Base-by-base conservation (phyloP, 352 stramenopile genomes). In the Phytophthora lateralis region DNA sequence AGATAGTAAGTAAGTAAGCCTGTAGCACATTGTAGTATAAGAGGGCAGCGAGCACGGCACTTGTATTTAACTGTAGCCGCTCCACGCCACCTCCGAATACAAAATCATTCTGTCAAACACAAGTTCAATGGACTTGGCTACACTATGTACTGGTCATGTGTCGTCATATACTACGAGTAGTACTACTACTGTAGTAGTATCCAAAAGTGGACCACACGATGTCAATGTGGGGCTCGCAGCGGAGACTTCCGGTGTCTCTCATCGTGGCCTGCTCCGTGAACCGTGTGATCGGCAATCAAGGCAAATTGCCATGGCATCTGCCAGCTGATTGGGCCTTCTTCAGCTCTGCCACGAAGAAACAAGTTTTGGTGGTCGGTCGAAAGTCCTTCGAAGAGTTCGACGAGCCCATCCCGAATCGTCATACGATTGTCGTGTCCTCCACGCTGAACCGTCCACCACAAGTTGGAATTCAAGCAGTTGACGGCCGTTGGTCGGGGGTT, bases 281-380 rank as follows among this genome's bases (percentile, higher is more conserved):
- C 63, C 73, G 79, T 43, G 78, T 80, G 35, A 93, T 91, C 50
- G 84, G 84, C 8, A 64, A 60, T 24, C 50, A 64, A 17, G 84
- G 82, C 4, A 66, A 49, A 17, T 60, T 91, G 38, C 84, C 84
- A 18, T 93, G 84, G 84, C 53, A 57, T 14, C 45, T 93, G 15
- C 78, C 84, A 11, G 68, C 66, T 2, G 84, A 93, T 55, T 93
- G 84, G 84, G 50, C 78, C 10, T 93, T 85, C 64, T 93, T 93
- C 65, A 72, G 64, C 42, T 82, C 78, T 7, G 58, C 65, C 4
- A 89, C 80, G 32, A 65, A 55, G 12, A 52, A 60, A 11, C 80
- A 91, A 44, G 80, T 89, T 67, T 68, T 90, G 44, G 62, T 93
- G 29, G 72, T 91, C 26, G 84, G 84, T 14, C 78, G 81, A 20